Base-by-base conservation (phyloP, 2,329 filamentous ascomycete genomes). In the Sporothrix luriei region DNA sequence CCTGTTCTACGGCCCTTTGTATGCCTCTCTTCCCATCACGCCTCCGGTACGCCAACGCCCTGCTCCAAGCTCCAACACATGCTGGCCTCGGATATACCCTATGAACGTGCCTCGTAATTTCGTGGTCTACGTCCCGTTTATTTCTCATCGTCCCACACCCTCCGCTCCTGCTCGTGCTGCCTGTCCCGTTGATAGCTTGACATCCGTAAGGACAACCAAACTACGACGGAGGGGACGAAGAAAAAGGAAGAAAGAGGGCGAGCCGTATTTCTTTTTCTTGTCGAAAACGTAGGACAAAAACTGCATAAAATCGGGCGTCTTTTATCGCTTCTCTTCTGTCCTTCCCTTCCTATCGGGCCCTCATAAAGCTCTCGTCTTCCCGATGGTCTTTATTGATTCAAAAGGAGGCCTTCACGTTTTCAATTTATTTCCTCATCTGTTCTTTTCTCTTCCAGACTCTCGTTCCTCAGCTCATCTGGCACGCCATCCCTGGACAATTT, bases 301-400 rank as follows among this genome's bases (percentile, higher is more conserved):
- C 13, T 33, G 11, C 9, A 48, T 62, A 9, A 48, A 40, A 21
- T 3, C 43, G 55, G n/a, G 55, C 33, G n/a, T 43, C 11, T 61
- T 61, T 61, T 21, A 4, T 38, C 2, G 51, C 51, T 33, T 57
- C 54, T 33, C 16, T 16, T 43, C 38, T 46, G 11, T 48, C 43
- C 33, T 43, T 24, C 33, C n/a, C 13, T 61, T 40, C 19, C 7
- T 43, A 61, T 61, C 55, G 14, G 33, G 21, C 24, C 55, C 38
- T 33, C 33, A 61, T 61, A 61, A 24, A 40, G 13, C 55, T 43
- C 2, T 40, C 55, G 21, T 61, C 33, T 11, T 24, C 55, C 55
- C 33, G 40, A 61, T 61, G 33, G 21, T 61, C 55, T 61, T 55
- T 62, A 62, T 62, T 62, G 26, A 62, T 48, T 46, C 14, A 2